Percentiles rank a stretch among this genome's conserved stretches.
phyloP scores from a whole-genome alignment of 371 early-diverging fungal species.

The Lichtheimia ornata region DNA sequence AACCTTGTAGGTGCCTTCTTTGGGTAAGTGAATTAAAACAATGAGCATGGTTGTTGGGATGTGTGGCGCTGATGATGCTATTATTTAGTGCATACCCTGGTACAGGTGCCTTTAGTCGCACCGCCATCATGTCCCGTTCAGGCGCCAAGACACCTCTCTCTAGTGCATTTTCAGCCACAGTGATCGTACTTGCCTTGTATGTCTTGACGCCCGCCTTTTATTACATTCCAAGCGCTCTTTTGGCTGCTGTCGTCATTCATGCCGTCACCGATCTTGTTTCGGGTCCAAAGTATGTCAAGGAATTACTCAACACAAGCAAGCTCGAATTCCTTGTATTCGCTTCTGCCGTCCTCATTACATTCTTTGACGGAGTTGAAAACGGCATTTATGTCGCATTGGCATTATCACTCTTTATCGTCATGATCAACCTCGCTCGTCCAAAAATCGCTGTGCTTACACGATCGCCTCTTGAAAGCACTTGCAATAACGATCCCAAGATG shows the following conservation, averaged over 20 bases:
- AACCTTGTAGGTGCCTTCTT: slow-evolving; percentile 83
- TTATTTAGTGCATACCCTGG: slow-evolving; percentile 73
- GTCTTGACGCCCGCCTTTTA: slow-evolving; percentile 83
- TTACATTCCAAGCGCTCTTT: slow-evolving; percentile 80
- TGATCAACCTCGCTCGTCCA: slow-evolving; percentile 25
- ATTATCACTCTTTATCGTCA: slow-evolving; percentile 20
- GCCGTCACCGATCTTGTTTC: slow-evolving; percentile 63
- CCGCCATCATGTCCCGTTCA: slow-evolving; percentile 78
- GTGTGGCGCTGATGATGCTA: not conserved
- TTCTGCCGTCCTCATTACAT: slow-evolving; percentile 57
- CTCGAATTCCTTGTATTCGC: slow-evolving; percentile 53
- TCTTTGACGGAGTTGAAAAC: slow-evolving; percentile 46
- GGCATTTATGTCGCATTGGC: slow-evolving; percentile 28
- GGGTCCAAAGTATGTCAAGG: slow-evolving; percentile 24
- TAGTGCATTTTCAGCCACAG: slow-evolving; percentile 69
- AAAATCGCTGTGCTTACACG: slow-evolving; percentile 11
- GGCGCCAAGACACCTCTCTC: slow-evolving; percentile 84
- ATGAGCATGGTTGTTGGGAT: not conserved
- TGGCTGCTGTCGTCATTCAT: slow-evolving; percentile 81
- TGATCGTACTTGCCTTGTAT: slow-evolving; percentile 79
- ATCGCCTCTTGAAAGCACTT: slow-evolving; percentile 5
- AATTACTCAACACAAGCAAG: slow-evolving; percentile 40
- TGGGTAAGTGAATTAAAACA: slow-evolving; percentile 42
- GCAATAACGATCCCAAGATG: not conserved
- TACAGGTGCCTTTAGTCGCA: slow-evolving; percentile 89